phyloP scores from a whole-genome alignment of 2,329 filamentous ascomycete genomes.

The Aureobasidium uvarum region DNA sequence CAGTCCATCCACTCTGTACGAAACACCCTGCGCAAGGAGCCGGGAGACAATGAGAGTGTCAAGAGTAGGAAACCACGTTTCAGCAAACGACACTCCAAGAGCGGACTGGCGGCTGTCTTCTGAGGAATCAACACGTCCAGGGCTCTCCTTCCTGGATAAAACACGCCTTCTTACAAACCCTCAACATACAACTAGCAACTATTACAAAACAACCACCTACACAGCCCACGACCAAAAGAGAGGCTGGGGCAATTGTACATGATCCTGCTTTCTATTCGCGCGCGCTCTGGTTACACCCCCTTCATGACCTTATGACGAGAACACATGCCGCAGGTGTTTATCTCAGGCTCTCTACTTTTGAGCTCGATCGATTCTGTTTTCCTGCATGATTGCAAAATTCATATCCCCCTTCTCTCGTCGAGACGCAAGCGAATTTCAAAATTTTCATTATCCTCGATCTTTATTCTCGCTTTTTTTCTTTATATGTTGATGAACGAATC shows the following conservation, averaged over 20 bases:
- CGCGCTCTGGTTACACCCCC: slow-evolving; percentile 17
- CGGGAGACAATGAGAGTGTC: slow-evolving; percentile 49
- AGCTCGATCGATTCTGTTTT: slow-evolving; percentile 15
- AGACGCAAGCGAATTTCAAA: slow-evolving; percentile 22
- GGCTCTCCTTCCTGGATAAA: slow-evolving; percentile 2
- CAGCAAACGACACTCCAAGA: slow-evolving; percentile 91
- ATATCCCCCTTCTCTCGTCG: not conserved
- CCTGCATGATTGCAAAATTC: slow-evolving; percentile 18
- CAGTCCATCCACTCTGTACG: slow-evolving; percentile 40
- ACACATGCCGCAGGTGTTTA: slow-evolving; percentile 18
- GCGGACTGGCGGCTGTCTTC: slow-evolving; percentile 86
- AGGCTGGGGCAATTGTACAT: slow-evolving; percentile 15
- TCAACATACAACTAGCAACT: slow-evolving; percentile 16
- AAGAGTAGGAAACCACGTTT: slow-evolving; percentile 63
- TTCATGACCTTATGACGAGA: slow-evolving; percentile 24
- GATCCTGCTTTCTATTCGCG: not conserved
- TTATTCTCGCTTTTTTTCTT: not conserved
- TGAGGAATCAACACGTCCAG: slow-evolving; percentile 39
- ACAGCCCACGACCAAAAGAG: not conserved
- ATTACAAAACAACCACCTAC: not conserved
- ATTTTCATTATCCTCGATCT: not conserved
- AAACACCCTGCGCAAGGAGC: slow-evolving; percentile 46
- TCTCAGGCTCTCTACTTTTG: not conserved
- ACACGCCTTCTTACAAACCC: not conserved
- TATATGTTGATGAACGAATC: not conserved